Evolutionary conservation across 331 rosid genomes (phyloP), one percentile per base, ranked within the genome.

Genomic region (Prunus yedoensis): DNA sequence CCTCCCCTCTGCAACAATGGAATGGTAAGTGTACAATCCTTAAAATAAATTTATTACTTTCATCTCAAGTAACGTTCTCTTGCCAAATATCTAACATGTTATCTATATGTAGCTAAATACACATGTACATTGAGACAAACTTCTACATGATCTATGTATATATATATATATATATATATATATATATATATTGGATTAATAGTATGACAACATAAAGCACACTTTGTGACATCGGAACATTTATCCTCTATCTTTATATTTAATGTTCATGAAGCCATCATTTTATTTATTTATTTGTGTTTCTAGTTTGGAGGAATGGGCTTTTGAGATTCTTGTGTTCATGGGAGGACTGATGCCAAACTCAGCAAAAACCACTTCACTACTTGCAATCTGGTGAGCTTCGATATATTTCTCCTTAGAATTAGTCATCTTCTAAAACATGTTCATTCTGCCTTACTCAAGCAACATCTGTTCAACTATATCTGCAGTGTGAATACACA

Each of bases 241-340:
- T 3, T 16, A 16, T 51, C 7, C 1, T 51, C 16, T 51, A 51
- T 14, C 20, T 51, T 51, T 18, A 16, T 23, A 14, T 0, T 27
- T 18, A 5, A 56, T n/a, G 11, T 20, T 18, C 7, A 18, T 5
- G 17, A 10, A 11, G 38, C 38, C 23, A 20, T 23, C n/a, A 18
- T 7, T 56, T 56, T 18, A 20, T 1, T 85, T 84, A 18, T 5
- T 56, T 18, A 5, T 56, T 56, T 3, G 3, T 2, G 38, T 20
- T 56, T 56, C 11, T 18, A 56, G 25, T 4, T 20, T 92, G 88
- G 97, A 92, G 88, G 89, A 88, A 58, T 90, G 93, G 98, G 98
- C 91, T 50, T 90, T 93, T 41, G 98, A 93, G 80, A 80, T 89
- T 81, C 61, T 93, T 76, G 96, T 90, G 72, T 76, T 93, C 81